Evolutionary conservation across 257 asterid species (phyloP), one percentile per base, ranked within the genome.

Genomic region (Nicotiana attenuata): DNA sequence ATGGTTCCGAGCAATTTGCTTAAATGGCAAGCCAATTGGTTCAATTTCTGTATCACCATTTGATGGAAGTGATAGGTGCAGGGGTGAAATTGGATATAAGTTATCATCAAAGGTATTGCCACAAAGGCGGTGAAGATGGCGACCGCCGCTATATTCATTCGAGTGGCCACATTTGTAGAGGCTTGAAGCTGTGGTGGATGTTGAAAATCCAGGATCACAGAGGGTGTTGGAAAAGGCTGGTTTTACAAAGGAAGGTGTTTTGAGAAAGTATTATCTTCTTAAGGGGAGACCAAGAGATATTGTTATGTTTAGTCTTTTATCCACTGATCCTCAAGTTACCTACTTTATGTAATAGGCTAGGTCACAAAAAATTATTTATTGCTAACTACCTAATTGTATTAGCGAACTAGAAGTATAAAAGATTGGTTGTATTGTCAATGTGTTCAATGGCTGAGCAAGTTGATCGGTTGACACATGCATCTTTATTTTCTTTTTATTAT

Each of bases 211-310:
- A 79, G 93, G 86, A 35, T 94, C 97, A 78, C 97, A 90, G 69
- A 85, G 91, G 88, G 95, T 92, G 71, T 3, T 92, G 92, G 94
- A 90, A 85, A 94, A 91, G 89, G 95, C 86, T 5, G 97, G 97
- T 35, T 94, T 94, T 38, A 56, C 9, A 33, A 90, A 84, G 28
- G 97, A 94, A 84, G 97, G 97, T 61, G 80, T 94, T 33, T 47
- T 94, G 79, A 91, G 94, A 88, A 94, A 88, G 87, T 92, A 89
- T 82, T 88, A 80, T 33, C 80, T 88, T 82, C 38, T 84, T 19
- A 85, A 89, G 38, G 97, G 98, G 10, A 85, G 73, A 65, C 81
- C 93, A 0, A 88, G 78, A 65, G 95, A 94, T 31, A 84, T 87
- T 33, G 33, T 29, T 29, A 29, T 29, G 33, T 29, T 29, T 3